Conservation (phyloP, 192 early-diverging fungal species). For the Mortierella hygrophila region DNA sequence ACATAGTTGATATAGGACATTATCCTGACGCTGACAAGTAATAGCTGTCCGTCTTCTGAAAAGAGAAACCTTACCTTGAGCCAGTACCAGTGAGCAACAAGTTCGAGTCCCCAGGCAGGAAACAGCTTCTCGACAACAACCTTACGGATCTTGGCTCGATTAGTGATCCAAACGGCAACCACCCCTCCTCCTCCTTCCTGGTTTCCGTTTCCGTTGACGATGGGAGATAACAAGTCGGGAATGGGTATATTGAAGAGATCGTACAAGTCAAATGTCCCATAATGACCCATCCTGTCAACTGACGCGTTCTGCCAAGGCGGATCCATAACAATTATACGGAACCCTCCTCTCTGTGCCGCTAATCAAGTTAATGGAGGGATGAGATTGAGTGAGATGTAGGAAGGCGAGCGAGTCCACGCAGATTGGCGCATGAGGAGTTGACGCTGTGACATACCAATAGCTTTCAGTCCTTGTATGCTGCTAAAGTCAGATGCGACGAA, state of each 20-base stretch:
- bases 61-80: constrained; percentile 64
- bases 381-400: not conserved
- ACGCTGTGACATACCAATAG: constrained; percentile 18
- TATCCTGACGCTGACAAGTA: not conserved
- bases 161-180: constrained; percentile 81
- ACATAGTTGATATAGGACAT: constrained; percentile 1
- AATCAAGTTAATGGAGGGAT: not conserved
- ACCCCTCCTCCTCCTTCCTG: constrained; percentile 15
- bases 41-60: not conserved
- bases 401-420: not conserved
- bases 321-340: constrained; percentile 69
- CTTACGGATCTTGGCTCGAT: constrained; percentile 68
- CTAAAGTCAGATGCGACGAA: constrained; percentile 53
- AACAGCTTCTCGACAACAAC: constrained; percentile 78
- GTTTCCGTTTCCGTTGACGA: not conserved
- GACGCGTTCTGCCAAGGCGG: constrained; percentile 78
- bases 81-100: constrained; percentile 74
- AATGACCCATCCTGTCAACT: constrained; percentile 64
- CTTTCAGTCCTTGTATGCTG: constrained; percentile 36
- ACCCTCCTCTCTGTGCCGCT: constrained; percentile 48
- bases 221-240: constrained; percentile 44
- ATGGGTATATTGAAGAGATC: constrained; percentile 75
- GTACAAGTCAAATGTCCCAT: constrained; percentile 72
- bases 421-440: not conserved
- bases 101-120: constrained; percentile 68